Conservation (phyloP, 2,329 filamentous ascomycete species). For the Diaporthe helianthi region DNA sequence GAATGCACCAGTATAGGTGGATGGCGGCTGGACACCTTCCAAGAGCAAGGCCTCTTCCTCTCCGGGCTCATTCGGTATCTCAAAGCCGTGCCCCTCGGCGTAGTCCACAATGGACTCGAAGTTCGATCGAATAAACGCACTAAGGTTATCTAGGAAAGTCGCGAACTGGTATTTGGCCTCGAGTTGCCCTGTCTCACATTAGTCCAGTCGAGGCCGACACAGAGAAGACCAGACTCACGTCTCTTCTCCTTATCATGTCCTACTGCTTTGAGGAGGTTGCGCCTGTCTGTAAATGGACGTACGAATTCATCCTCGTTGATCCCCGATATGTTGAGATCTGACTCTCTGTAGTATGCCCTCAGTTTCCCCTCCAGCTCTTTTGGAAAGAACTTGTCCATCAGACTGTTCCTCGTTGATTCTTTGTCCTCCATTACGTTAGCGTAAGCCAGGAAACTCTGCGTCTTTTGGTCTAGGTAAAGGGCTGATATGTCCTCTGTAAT, state of each 20-base stretch:
- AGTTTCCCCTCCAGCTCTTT: conserved; percentile 61
- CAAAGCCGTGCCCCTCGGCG: conserved; percentile 47
- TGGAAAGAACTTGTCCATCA: conserved; percentile 63
- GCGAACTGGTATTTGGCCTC: conserved; percentile 50
- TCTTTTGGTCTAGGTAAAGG: conserved; percentile 56
- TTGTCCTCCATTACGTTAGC: conserved; percentile 58
- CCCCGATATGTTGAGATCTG: conserved; percentile 40
- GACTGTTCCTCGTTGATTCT: conserved; percentile 54
- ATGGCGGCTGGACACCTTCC: conserved; percentile 32
- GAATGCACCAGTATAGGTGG: conserved; percentile 32
- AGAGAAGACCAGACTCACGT: conserved; percentile 36
- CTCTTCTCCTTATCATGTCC: conserved; percentile 53
- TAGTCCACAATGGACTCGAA: conserved; percentile 45
- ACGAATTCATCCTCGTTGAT: conserved; percentile 58
- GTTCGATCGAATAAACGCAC: conserved; percentile 43
- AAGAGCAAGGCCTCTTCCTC: conserved; percentile 36
- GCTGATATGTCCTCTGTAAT: conserved; percentile 51
- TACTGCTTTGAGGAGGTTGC: conserved; percentile 59
- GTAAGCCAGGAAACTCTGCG: conserved; percentile 59
- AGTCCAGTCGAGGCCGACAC: conserved; percentile 28
- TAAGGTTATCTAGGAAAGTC: conserved; percentile 45
- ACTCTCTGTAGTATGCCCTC: conserved; percentile 53
- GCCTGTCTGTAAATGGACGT: conserved; percentile 49
- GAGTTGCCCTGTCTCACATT: conserved; percentile 41
- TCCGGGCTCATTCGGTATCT: conserved; percentile 44